These are phyloP conservation scores for Naganishia albida DNA, from an alignment of 1,284 basidiomycete species.

Conservation along the genomic window DNA sequence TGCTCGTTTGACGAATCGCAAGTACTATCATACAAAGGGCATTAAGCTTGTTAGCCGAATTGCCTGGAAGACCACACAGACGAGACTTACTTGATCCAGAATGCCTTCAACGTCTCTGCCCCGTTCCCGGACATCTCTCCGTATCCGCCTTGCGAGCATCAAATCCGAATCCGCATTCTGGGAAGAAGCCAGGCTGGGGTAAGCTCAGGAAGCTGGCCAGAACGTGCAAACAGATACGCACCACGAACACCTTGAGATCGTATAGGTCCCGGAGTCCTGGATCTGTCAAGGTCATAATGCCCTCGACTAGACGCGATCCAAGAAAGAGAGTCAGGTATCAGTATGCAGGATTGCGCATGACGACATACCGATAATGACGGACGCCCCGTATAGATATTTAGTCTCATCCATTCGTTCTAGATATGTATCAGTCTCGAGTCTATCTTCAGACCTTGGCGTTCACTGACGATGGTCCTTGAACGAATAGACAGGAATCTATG, in stretches of 20 bases:
- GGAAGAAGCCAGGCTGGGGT: background rate
- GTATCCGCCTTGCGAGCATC: conserved; percentile 91
- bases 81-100: conserved; percentile 65
- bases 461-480: conserved; percentile 77
- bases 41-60: background rate
- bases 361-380: conserved; percentile 81
- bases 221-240: conserved; percentile 7
- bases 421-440: conserved; percentile 19
- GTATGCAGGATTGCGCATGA: background rate
- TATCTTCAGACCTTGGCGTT: background rate
- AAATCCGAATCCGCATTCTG: conserved; percentile 83
- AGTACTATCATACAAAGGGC: conserved; percentile 52
- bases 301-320: conserved; percentile 64
- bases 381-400: conserved; percentile 91
- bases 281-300: conserved; percentile 87
- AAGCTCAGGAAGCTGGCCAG: background rate
- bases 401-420: conserved; percentile 72
- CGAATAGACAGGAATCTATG: conserved; percentile 83
- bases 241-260: conserved; percentile 75
- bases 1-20: conserved; percentile 88
- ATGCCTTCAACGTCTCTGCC: conserved; percentile 82
- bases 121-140: conserved; percentile 83
- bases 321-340: background rate
- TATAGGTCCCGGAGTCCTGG: conserved; percentile 75
- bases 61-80: conserved; percentile 39